Evolutionary conservation across 257 asterid species (phyloP).

Genomic region (Primulina huaijiensis): DNA sequence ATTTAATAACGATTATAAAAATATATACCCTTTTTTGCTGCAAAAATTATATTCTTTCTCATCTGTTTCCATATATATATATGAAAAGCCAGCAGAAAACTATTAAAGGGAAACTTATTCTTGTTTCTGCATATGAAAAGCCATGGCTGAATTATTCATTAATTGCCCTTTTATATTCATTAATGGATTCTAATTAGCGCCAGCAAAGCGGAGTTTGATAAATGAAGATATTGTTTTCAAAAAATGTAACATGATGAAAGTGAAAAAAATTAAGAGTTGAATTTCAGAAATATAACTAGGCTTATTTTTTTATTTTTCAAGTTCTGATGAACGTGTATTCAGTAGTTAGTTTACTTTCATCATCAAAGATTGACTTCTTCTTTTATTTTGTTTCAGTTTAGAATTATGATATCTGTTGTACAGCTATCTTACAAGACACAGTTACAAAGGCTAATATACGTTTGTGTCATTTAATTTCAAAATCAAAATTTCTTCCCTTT

Average conservation of each 20-base stretch:
- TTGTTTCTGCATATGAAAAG: slow-evolving; percentile 29
- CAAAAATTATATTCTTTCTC: not conserved
- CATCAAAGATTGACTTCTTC: slow-evolving; percentile 23
- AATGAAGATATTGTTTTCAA: not conserved
- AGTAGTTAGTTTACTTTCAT: not conserved
- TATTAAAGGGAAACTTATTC: not conserved
- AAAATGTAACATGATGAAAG: not conserved
- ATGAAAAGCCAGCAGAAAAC: slow-evolving; percentile 31
- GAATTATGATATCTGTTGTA: not conserved
- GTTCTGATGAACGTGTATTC: not conserved
- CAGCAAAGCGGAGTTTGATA: slow-evolving; percentile 5
- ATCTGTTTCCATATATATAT: slow-evolving; percentile 20
- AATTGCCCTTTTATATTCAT: slow-evolving; percentile 7
- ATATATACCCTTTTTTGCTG: not conserved
- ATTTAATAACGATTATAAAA: no score
- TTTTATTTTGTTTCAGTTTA: not conserved
- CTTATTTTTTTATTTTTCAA: not conserved
- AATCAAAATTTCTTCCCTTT: not conserved
- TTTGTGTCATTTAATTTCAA: no score
- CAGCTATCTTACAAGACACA: no score
- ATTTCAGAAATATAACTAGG: not conserved
- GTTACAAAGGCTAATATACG: not conserved
- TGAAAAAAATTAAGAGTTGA: not conserved
- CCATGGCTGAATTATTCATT: slow-evolving; percentile 27
- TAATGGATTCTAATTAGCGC: slow-evolving; percentile 30